Evolutionary conservation across 1,284 basidiomycete genomes (phyloP).

Genomic region (Grifola frondosa): DNA sequence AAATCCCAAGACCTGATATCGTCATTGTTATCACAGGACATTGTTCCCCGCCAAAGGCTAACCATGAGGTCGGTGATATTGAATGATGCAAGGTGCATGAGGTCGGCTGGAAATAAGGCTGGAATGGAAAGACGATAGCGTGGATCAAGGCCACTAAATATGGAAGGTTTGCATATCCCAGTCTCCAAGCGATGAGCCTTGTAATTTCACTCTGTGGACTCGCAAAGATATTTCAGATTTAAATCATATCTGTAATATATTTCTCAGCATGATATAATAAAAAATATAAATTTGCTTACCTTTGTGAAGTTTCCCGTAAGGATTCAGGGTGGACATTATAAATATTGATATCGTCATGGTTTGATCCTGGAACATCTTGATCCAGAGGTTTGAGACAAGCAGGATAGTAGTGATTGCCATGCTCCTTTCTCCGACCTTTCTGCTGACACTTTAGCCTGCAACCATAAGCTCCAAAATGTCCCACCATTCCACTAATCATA

Average conservation of each 20-base stretch:
- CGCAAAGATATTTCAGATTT: neutral
- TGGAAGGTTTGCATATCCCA: conserved; percentile 17
- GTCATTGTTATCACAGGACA: conserved; percentile 29
- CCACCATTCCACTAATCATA: conserved; percentile 31
- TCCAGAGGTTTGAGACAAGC: conserved; percentile 4
- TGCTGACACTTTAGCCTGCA: conserved; percentile 33
- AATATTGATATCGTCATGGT: conserved; percentile 10
- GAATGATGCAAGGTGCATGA: conserved; percentile 30
- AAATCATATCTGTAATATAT: neutral
- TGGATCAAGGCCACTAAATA: conserved; percentile 10
- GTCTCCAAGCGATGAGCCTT: conserved; percentile 8
- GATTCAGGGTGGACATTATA: neutral
- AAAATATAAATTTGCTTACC: too few relatives aligned
- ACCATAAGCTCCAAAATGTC: conserved; percentile 31
- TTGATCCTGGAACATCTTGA: conserved; percentile 1
- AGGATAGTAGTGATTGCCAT: conserved; percentile 32
- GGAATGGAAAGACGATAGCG: conserved; percentile 14
- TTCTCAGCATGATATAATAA: too few relatives aligned
- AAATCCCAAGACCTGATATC: conserved; percentile 32
- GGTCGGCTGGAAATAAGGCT: conserved; percentile 11
- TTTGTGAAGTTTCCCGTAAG: neutral
- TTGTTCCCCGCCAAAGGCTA: conserved; percentile 21
- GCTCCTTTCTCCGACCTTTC: conserved; percentile 32
- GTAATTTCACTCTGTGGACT: conserved; percentile 7
- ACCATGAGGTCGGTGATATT: conserved; percentile 30